Base-by-base conservation (phyloP, 2,329 filamentous ascomycete genomes). In the Apiospora hydei region DNA sequence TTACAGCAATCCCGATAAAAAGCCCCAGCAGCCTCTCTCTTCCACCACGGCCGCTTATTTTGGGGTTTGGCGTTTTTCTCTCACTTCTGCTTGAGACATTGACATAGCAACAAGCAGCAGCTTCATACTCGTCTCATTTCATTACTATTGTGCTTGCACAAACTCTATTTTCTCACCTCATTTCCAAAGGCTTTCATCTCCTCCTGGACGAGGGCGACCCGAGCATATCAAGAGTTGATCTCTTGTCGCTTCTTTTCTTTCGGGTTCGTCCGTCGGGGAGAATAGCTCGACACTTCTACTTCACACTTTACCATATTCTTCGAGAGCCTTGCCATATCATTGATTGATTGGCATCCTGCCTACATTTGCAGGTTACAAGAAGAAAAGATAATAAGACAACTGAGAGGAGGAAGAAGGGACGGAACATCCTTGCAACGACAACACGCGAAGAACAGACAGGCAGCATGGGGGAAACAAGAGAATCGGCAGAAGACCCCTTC, bases 211-310 rank as follows among this genome's bases (percentile, higher is more conserved):
- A 64, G 57, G 34, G 34, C 34, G 34, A 41, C 57, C 53, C 57
- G 57, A 64, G 57, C 57, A 64, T 64, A 64, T 41, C 34, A 64
- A 64, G 57, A 71, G 71, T 72, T 72, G 71, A 72, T 38, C 71
- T 71, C 69, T 61, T 61, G 30, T 21, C 30, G 21, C 3, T 24
- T 64, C 41, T n/a, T 64, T 41, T 41, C 41, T 3, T 24, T 13
- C 21, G 53, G 30, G 16, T 11, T 61, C 53, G 30, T 38, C 30
- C 30, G 16, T 21, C 34, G 16, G 3, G 16, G 53, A 61, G 30
- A 61, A 34, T 26, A 61, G 30, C 16, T 34, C 16, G 7, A 57
- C 53, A 21, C 30, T 10, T 11, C 3, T 18, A n/a, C 7, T 18
- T 38, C 16, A 61, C 53, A 38, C 34, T 8, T 38, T 38, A 38